phyloP scores from a whole-genome alignment of 768 basidiomycete genomes.

The Trametes gibbosa region DNA sequence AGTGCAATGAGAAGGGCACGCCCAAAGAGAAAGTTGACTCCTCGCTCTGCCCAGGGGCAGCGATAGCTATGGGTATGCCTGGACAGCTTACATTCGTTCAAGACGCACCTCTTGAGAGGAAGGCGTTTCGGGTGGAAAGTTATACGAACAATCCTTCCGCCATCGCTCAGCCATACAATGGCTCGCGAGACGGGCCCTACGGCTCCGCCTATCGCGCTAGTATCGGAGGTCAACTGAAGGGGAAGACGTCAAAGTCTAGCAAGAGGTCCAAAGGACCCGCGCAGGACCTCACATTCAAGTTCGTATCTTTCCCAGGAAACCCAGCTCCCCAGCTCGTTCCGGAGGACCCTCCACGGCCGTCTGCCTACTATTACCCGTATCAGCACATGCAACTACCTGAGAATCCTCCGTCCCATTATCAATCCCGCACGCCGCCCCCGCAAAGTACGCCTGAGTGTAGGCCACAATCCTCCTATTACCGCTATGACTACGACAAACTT shows the following conservation, averaged over 20 bases:
- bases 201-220: slow-evolving; percentile 14
- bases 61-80: not conserved
- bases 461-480: slow-evolving; percentile 17
- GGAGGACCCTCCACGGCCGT: too few relatives aligned
- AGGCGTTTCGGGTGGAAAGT: slow-evolving; percentile 16
- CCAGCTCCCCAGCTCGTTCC: too few relatives aligned
- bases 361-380: too few relatives aligned
- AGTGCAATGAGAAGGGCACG: slow-evolving; percentile 15
- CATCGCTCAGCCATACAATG: not conserved
- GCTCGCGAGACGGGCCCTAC: slow-evolving; percentile 13
- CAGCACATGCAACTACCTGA: not conserved
- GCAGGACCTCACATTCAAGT: not conserved
- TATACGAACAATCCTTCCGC: slow-evolving; percentile 19
- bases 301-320: too few relatives aligned
- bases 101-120: slow-evolving; percentile 2
- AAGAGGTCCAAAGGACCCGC: not conserved
- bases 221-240: not conserved
- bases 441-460: not conserved
- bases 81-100: not conserved
- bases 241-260: not conserved
- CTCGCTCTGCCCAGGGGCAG: slow-evolving; percentile 12
- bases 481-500: slow-evolving; percentile 21
- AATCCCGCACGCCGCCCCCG: not conserved
- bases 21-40: not conserved
- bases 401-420: not conserved